Conservation (phyloP, 441 rosid genomes). For the Eruca vesicaria region DNA sequence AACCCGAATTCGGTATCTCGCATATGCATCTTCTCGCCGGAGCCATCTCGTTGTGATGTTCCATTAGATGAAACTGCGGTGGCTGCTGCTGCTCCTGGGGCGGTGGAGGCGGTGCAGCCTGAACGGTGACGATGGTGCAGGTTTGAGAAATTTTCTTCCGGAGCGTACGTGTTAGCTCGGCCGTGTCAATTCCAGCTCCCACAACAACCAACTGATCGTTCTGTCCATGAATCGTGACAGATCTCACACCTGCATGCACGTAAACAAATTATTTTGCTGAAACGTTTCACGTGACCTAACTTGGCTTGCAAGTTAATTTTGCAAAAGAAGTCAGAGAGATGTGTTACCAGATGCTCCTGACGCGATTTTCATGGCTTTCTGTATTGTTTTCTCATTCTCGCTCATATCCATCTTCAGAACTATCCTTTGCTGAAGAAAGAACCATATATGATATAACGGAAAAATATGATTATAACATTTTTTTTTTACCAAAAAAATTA, state of each 20-base stretch:
- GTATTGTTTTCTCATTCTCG: conserved; percentile 16
- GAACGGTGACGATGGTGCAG: conserved; percentile 22
- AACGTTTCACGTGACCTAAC: conserved; percentile 21
- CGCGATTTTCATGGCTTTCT: conserved; percentile 33
- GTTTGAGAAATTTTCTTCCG: conserved; percentile 18
- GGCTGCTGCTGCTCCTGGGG: background rate
- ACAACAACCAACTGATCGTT: conserved; percentile 27
- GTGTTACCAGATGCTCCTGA: conserved; percentile 5
- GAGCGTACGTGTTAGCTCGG: conserved; percentile 26
- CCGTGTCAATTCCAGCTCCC: conserved; percentile 31
- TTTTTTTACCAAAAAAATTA: too few species aligned
- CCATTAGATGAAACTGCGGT: background rate
- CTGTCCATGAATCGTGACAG: conserved; percentile 31
- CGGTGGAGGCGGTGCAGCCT: background rate
- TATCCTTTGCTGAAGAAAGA: conserved; percentile 28
- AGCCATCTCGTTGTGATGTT: conserved; percentile 14
- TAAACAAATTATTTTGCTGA: background rate
- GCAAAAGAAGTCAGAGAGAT: background rate
- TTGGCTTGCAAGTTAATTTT: conserved; percentile 15
- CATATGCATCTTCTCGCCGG: conserved; percentile 26
- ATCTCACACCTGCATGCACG: conserved; percentile 23
- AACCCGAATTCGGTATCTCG: conserved; percentile 28
- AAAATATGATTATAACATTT: too few species aligned
- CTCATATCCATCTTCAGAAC: conserved; percentile 33
- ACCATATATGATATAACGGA: too few species aligned